Evolutionary conservation across 2,329 filamentous ascomycete species (phyloP).

Genomic region (Basipetospora chlamydospora): DNA sequence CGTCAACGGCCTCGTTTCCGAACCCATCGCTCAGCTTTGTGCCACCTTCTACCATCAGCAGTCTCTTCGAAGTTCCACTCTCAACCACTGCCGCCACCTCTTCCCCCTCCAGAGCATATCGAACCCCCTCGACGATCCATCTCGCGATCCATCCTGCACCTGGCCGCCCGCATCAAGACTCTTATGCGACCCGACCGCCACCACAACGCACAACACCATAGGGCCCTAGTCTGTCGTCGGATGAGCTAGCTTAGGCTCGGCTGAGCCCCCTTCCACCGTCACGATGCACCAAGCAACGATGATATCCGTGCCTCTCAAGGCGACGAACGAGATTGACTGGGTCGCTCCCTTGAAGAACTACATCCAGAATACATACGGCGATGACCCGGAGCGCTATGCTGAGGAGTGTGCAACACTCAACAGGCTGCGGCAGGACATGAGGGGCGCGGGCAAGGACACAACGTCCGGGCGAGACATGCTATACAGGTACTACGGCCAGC

Average conservation of each 20-base stretch:
- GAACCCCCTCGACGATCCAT: background rate
- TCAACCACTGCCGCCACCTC: no score
- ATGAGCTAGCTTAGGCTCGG: no score
- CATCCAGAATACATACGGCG: conserved; percentile 86
- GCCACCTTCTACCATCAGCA: no score
- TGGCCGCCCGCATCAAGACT: conserved; percentile 4
- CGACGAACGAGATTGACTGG: conserved; percentile 98
- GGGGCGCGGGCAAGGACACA: conserved; percentile 92
- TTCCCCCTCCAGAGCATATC: background rate
- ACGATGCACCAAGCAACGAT: conserved; percentile 80
- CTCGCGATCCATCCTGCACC: conserved; percentile 1
- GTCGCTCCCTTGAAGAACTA: conserved; percentile 80
- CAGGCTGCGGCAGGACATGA: conserved; percentile 92
- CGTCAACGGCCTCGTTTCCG: no score
- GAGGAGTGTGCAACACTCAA: conserved; percentile 94
- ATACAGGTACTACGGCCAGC: conserved; percentile 94
- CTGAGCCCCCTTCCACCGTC: conserved; percentile 1
- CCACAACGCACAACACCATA: background rate
- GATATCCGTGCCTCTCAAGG: conserved; percentile 86
- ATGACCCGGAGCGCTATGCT: conserved; percentile 88
- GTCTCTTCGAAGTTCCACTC: no score
- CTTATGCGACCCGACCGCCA: conserved; percentile 7
- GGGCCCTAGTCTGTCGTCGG: conserved; percentile 1
- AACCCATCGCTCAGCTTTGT: no score
- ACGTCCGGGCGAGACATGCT: conserved; percentile 83